Conservation (phyloP, 2,329 filamentous ascomycete species). For the Colletotrichum brevisporum region DNA sequence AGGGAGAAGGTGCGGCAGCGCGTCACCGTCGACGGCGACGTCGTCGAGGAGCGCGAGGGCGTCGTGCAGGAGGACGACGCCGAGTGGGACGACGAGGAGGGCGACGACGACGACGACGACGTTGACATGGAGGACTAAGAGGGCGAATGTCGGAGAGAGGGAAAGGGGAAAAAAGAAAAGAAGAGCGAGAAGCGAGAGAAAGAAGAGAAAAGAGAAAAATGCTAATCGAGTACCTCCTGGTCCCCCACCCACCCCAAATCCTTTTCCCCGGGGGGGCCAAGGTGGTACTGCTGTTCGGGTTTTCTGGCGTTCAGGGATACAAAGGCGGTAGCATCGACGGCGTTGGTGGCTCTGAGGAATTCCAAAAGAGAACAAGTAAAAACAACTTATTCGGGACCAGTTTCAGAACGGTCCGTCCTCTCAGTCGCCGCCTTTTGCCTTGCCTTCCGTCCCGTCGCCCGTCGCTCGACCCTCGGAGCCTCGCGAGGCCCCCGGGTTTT, state of each 20-base stretch:
- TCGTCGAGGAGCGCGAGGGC: conserved; percentile 47
- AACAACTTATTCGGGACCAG: conserved; percentile 31
- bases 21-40: conserved; percentile 54
- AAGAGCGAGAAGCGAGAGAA: conserved; percentile 15
- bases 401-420: conserved; percentile 32
- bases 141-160: background rate
- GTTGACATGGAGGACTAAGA: conserved; percentile 51
- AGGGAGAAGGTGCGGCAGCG: conserved; percentile 57
- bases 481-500: background rate
- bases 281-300: conserved; percentile 11
- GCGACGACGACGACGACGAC: conserved; percentile 41
- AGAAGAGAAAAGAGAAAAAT: conserved; percentile 17
- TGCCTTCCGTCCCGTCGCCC: background rate
- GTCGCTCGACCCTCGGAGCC: background rate
- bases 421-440: conserved; percentile 38
- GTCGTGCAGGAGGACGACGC: conserved; percentile 42
- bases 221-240: conserved; percentile 31
- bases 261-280: background rate
- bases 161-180: conserved; percentile 2
- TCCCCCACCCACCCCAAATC: background rate
- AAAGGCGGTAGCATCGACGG: conserved; percentile 41
- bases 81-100: conserved; percentile 40
- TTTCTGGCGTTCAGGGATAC: conserved; percentile 39
- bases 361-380: conserved; percentile 30
- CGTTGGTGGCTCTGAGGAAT: conserved; percentile 42